A percentile compares a stretch with the other conserved stretches of the same genome.
Evolutionary conservation across 2,329 filamentous ascomycete species (phyloP).

Genomic region (Didymella sp.): DNA sequence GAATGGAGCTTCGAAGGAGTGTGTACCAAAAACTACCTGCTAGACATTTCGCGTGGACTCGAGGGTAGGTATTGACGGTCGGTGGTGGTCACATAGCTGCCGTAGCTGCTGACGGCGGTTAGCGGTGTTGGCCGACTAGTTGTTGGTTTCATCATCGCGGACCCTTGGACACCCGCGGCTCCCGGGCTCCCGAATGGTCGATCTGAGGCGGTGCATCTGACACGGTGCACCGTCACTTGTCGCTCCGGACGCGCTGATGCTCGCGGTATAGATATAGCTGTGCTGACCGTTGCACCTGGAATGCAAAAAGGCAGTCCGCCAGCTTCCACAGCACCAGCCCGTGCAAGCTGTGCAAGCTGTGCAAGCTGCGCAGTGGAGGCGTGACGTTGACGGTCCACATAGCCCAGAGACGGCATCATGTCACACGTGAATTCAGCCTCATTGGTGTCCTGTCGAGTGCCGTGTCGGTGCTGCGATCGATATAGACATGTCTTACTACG

Average conservation of each 20-base stretch:
- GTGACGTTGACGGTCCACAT: constrained; percentile 14
- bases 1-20: not conserved
- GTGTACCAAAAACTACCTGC: not conserved
- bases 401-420: not conserved
- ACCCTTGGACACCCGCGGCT: not conserved
- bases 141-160: not conserved
- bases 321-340: too few relatives aligned
- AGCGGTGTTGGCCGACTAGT: not conserved
- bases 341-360: too few relatives aligned
- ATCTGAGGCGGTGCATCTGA: not conserved
- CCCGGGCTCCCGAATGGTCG: not conserved
- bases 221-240: not conserved
- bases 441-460: constrained; percentile 1
- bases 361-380: constrained; percentile 4
- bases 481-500: not conserved
- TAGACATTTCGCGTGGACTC: not conserved
- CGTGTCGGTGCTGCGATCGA: not conserved
- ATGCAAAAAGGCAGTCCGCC: not conserved
- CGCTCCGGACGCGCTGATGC: not conserved
- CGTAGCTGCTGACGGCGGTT: not conserved
- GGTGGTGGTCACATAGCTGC: not conserved
- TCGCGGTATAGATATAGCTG: not conserved
- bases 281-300: not conserved
- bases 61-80: not conserved
- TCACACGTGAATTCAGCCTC: constrained; percentile 16